Evolutionary conservation across 306 rosid species (phyloP), one percentile per base, ranked within the genome.

Genomic region (Ceratonia siliqua): DNA sequence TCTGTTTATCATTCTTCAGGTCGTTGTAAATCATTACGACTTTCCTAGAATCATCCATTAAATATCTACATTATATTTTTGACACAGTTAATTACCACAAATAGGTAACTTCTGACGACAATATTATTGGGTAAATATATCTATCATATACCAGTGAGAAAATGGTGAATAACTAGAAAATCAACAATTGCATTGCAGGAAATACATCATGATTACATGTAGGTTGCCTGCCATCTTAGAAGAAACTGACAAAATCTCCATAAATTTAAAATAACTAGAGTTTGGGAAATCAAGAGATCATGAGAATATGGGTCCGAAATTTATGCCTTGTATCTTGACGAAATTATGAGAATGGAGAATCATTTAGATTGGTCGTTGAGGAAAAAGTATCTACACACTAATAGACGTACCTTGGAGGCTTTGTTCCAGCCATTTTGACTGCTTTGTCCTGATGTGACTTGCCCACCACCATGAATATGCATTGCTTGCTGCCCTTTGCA

Each of bases 391-490:
- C 4, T 30, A 43, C 17, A n/a, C 5, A 28, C 55, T 22, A 66
- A 72, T 5, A 27, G 72, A 73, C 62, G 11, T 83, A 87, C 99
- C 99, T 70, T 82, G 92, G 83, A 95, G 88, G 81, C 87, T 86
- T 71, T 92, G 87, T 76, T 95, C 98, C 49, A 95, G 89, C 99
- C 99, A 95, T 92, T 88, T 95, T 6, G 99, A 92, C 81, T 95
- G 99, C 50, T 95, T 95, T 42, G 99, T 92, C 72, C 99, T 83
- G 75, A 95, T 70, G 88, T 95, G 99, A 85, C 98, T 95, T 2
- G 96, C 96, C 99, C 99, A 95, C 99, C 99, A 95, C 97, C 98
- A 95, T 75, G 99, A 89, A 89, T 87, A 92, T 43, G 99, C 97
- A 78, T 95, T 92, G 77, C 96, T 86, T 79, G 98, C 98, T 64